Conservation (phyloP, 805 yeast genomes). For the Cyberlindnera samutprakarnensis region DNA sequence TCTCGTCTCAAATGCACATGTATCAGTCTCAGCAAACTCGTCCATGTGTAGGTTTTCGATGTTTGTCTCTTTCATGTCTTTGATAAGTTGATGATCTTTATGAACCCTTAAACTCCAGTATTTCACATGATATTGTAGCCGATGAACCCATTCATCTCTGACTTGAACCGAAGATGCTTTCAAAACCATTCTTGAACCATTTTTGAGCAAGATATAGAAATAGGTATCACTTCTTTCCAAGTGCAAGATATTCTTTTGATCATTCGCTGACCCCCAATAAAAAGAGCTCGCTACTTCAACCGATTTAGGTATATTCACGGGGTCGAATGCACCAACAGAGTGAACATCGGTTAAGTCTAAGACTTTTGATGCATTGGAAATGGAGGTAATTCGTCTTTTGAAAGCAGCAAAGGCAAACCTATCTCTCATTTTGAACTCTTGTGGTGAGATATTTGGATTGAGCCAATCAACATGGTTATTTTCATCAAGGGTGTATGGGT, state of each 20-base stretch:
- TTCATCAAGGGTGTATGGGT: slow-evolving; percentile 47
- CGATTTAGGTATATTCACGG: slow-evolving; percentile 16
- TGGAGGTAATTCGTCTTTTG: slow-evolving; percentile 49
- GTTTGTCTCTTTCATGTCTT: slow-evolving; percentile 35
- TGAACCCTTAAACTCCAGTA: slow-evolving; percentile 54
- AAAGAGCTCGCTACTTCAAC: slow-evolving; percentile 25
- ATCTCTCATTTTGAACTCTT: slow-evolving; percentile 45
- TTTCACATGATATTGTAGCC: slow-evolving; percentile 33
- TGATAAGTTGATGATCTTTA: slow-evolving; percentile 28
- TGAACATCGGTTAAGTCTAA: slow-evolving; percentile 50
- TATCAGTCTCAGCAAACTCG: slow-evolving; percentile 49
- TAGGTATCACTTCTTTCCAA: slow-evolving; percentile 34
- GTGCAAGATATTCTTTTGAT: slow-evolving; percentile 17
- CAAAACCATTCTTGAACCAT: slow-evolving; percentile 40
- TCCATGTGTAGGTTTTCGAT: slow-evolving; percentile 38
- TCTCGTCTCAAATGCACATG: slow-evolving; percentile 37
- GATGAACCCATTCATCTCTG: slow-evolving; percentile 61
- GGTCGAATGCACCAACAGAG: slow-evolving; percentile 29
- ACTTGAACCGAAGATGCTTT: slow-evolving; percentile 44
- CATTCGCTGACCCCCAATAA: slow-evolving; percentile 21
- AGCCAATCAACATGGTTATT: slow-evolving; percentile 60
- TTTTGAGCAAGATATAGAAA: slow-evolving; percentile 42
- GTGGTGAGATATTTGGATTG: slow-evolving; percentile 24
- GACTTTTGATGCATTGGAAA: slow-evolving; percentile 51
- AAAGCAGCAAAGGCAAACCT: slow-evolving; percentile 53